Conservation (phyloP, 2,329 filamentous ascomycete genomes). For the Pestalotiopsis sp. region DNA sequence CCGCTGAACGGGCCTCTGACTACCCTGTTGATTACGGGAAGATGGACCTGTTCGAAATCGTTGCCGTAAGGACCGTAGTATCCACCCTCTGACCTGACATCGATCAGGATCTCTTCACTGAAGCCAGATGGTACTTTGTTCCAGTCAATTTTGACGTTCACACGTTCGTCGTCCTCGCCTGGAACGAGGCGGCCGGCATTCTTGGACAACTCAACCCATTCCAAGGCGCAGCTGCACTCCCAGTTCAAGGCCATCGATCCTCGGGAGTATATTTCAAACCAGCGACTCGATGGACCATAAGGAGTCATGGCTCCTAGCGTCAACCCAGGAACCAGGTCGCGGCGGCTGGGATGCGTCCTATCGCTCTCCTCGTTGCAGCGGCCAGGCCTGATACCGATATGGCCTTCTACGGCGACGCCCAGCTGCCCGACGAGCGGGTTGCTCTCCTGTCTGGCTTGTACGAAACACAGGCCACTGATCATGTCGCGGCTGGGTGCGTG, state of each 20-base stretch:
- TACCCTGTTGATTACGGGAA: slow-evolving; percentile 23
- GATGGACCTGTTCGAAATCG: slow-evolving; percentile 37
- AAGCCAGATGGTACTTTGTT: slow-evolving; percentile 35
- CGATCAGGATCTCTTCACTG: slow-evolving; percentile 25
- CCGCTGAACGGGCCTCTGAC: slow-evolving; percentile 20
- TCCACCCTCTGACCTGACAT: slow-evolving; percentile 36
- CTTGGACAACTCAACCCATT: slow-evolving; percentile 41
- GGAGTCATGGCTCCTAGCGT: slow-evolving; percentile 20
- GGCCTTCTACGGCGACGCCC: slow-evolving; percentile 54
- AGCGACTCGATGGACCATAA: slow-evolving; percentile 28
- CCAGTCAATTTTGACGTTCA: slow-evolving; percentile 51
- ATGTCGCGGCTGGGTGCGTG: slow-evolving; percentile 59
- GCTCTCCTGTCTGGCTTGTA: slow-evolving; percentile 50
- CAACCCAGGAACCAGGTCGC: slow-evolving; percentile 29
- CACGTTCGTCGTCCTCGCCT: slow-evolving; percentile 41
- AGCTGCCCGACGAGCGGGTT: slow-evolving; percentile 54
- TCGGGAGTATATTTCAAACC: slow-evolving; percentile 47
- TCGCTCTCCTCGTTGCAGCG: slow-evolving; percentile 56
- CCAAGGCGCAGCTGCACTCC: slow-evolving; percentile 52
- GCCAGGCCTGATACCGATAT: slow-evolving; percentile 32
- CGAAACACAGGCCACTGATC: slow-evolving; percentile 52
- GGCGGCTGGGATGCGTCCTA: slow-evolving; percentile 42
- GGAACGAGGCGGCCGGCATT: slow-evolving; percentile 38
- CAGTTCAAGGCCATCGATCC: slow-evolving; percentile 35
- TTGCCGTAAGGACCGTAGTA: slow-evolving; percentile 22